Conservation (phyloP, 2,329 filamentous ascomycete genomes). For the Akanthomyces uredinophilus region DNA sequence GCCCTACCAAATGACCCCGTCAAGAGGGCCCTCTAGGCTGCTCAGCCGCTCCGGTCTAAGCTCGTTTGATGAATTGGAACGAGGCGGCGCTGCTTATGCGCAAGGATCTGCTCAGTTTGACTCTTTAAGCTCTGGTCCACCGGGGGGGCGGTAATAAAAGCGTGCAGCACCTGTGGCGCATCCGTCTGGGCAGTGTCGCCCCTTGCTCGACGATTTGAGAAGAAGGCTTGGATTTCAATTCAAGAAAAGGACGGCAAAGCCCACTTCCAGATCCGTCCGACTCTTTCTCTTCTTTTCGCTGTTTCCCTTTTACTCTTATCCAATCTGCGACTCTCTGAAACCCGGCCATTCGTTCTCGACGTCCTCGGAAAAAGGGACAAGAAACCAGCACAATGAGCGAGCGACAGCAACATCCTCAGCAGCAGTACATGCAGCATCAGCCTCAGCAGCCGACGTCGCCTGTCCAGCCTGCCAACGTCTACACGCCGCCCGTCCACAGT, state of each 20-base stretch:
- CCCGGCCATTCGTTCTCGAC: not conserved
- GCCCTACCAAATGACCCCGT: constrained; percentile 6
- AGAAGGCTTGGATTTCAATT: not conserved
- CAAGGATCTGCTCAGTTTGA: not conserved
- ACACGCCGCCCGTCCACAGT: constrained; percentile 5
- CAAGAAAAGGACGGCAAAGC: not conserved
- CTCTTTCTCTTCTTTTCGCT: not conserved
- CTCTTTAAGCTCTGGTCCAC: not conserved
- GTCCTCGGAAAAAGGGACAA: no score
- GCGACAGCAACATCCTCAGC: not conserved
- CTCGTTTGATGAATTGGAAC: not conserved
- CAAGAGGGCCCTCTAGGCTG: not conserved
- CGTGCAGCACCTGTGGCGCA: not conserved
- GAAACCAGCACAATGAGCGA: not conserved
- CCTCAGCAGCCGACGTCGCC: not conserved
- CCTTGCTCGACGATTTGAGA: not conserved
- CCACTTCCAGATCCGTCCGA: not conserved
- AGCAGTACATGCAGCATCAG: constrained; percentile 8
- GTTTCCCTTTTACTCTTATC: not conserved
- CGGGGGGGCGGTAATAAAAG: not conserved
- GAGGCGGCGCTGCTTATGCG: not conserved
- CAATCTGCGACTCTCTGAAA: not conserved
- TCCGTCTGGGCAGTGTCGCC: not conserved
- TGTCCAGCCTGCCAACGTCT: constrained; percentile 8
- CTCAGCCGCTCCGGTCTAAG: constrained; percentile 7